Evolutionary conservation across 139 green algal genomes (phyloP).

Genomic region (Parachlorella kessleri): DNA sequence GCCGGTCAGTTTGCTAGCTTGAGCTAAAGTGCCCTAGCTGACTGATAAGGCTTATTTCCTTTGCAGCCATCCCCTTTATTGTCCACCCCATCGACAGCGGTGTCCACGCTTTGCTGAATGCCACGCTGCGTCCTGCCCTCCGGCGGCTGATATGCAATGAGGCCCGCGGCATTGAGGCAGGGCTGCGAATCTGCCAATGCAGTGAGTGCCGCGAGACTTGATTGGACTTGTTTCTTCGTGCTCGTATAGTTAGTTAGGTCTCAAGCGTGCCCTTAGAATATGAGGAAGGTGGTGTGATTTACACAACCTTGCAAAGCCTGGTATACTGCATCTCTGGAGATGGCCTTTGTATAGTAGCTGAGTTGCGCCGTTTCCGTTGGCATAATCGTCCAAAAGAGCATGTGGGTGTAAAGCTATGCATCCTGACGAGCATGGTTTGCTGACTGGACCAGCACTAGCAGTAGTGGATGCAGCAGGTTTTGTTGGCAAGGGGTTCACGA

Average conservation of each 20-base stretch:
- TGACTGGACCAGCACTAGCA: no score
- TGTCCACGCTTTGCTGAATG: conserved; percentile 70
- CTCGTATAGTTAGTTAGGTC: background rate
- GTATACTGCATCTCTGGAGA: background rate
- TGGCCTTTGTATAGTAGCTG: background rate
- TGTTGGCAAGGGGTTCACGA: no score
- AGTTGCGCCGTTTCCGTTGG: no score
- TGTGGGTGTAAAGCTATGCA: no score
- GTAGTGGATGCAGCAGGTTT: no score
- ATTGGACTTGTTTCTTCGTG: background rate
- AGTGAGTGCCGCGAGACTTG: background rate
- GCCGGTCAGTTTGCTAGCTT: no score
- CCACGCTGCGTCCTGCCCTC: conserved; percentile 57
- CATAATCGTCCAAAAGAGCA: no score
- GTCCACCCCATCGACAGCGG: conserved; percentile 75
- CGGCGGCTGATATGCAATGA: conserved; percentile 54
- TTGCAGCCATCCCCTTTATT: conserved; percentile 73
- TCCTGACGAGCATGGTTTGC: no score
- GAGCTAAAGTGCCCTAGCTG: no score
- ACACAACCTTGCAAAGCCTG: no score
- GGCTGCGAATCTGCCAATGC: conserved; percentile 30
- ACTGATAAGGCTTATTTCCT: no score
- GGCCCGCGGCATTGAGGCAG: conserved; percentile 20
- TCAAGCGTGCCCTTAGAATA: background rate
- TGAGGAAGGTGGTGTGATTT: no score